phyloP scores from a whole-genome alignment of 2,329 filamentous ascomycete species.

The Penicillium crustosum region DNA sequence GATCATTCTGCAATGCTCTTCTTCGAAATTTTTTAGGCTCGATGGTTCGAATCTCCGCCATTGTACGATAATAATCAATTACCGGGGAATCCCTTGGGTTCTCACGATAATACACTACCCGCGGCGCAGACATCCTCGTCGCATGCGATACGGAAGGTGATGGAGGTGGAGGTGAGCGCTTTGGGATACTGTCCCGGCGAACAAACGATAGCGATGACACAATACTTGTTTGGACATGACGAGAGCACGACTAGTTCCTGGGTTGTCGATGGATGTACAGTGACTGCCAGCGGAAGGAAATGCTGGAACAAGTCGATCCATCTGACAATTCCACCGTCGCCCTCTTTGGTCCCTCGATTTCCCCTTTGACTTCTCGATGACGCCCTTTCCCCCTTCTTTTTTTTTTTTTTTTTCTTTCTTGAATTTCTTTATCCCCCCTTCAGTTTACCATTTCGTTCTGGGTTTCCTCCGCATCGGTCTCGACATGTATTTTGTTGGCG shows the following conservation, averaged over 20 bases:
- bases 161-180: conserved; percentile 23
- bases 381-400: conserved; percentile 28
- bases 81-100: conserved; percentile 26
- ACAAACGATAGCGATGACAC: conserved; percentile 31
- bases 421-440: conserved; percentile 30
- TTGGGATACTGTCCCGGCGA: conserved; percentile 17
- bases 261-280: conserved; percentile 16
- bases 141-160: conserved; percentile 26
- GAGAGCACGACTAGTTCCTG: conserved; percentile 17
- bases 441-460: conserved; percentile 30
- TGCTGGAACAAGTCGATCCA: conserved; percentile 5
- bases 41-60: conserved; percentile 37
- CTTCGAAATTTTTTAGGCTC: conserved; percentile 36
- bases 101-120: conserved; percentile 31
- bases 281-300: conserved; percentile 7
- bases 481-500: conserved; percentile 26
- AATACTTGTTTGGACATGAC: conserved; percentile 24
- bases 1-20: conserved; percentile 37
- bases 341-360: conserved; percentile 13
- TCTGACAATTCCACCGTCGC: conserved; percentile 9
- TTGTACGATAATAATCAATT: conserved; percentile 50
- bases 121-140: conserved; percentile 27
- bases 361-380: conserved; percentile 21
- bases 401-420: conserved; percentile 34
- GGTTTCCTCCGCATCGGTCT: conserved; percentile 37